Evolutionary conservation across 495 filamentous ascomycete genomes (phyloP).

Genomic region (Neohortaea acidophila): DNA sequence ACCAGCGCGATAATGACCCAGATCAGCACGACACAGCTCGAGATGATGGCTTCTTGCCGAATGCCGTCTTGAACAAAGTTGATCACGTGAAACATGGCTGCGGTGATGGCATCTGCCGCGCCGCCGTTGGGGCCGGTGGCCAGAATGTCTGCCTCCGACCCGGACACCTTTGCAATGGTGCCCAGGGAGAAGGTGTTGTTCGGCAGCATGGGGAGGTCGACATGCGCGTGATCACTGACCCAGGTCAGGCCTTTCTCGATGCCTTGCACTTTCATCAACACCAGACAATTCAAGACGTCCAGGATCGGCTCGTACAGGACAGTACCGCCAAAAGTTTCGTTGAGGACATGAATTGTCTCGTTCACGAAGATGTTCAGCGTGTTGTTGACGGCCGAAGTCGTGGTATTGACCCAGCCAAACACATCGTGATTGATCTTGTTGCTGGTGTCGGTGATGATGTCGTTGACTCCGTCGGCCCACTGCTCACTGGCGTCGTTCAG

Average conservation of each 20-base stretch:
- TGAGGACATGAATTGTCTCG: conserved; percentile 53
- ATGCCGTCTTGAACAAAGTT: conserved; percentile 48
- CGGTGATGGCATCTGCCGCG: conserved; percentile 66
- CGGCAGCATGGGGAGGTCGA: conserved; percentile 62
- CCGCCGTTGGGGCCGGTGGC: conserved; percentile 51
- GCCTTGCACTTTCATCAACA: conserved; percentile 29
- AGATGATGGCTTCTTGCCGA: conserved; percentile 60
- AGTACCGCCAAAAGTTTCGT: conserved; percentile 65
- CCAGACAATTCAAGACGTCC: conserved; percentile 40
- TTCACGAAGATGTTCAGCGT: conserved; percentile 73
- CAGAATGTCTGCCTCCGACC: conserved; percentile 47
- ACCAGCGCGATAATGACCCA: conserved; percentile 65
- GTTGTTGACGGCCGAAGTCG: conserved; percentile 63
- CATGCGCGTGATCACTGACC: conserved; percentile 70
- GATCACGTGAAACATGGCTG: conserved; percentile 51
- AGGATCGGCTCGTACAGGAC: conserved; percentile 55
- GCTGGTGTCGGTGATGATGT: conserved; percentile 50
- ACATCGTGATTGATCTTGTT: conserved; percentile 65
- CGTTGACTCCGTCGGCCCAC: conserved; percentile 69
- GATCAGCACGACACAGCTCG: conserved; percentile 48
- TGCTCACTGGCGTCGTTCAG: conserved; percentile 56
- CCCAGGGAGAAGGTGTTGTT: conserved; percentile 76
- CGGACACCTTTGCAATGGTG: conserved; percentile 40
- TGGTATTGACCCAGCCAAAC: conserved; percentile 76
- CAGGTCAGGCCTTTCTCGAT: conserved; percentile 78